Conservation (phyloP, 495 filamentous ascomycete genomes). For the Podospora appendiculata region DNA sequence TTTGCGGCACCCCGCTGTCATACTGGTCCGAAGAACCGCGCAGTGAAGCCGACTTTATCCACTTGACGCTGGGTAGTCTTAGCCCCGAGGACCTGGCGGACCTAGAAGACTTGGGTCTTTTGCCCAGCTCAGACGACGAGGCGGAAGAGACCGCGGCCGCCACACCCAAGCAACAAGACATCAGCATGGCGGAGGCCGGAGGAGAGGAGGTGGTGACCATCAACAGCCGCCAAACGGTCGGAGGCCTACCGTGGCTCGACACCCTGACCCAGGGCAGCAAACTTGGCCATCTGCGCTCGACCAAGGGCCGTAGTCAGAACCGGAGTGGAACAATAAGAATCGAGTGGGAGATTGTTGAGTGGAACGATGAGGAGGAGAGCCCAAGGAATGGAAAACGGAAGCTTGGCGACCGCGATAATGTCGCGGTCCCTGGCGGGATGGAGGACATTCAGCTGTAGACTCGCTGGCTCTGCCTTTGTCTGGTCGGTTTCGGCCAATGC, state of each 20-base stretch:
- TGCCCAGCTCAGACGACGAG: conserved; percentile 39
- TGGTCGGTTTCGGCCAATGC: too few relatives aligned
- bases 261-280: conserved; percentile 66
- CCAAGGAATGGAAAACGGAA: conserved; percentile 44
- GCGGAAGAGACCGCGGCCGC: not conserved
- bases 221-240: conserved; percentile 34
- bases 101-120: conserved; percentile 60
- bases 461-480: too few relatives aligned
- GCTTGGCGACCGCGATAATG: conserved; percentile 33
- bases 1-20: conserved; percentile 74
- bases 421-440: conserved; percentile 6
- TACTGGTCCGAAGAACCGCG: conserved; percentile 69
- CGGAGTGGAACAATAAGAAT: conserved; percentile 53
- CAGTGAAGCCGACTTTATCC: conserved; percentile 66
- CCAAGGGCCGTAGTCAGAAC: conserved; percentile 47
- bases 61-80: conserved; percentile 66
- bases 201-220: conserved; percentile 12
- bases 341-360: conserved; percentile 83
- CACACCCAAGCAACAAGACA: conserved; percentile 1
- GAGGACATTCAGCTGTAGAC: conserved; percentile 7
- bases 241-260: conserved; percentile 71
- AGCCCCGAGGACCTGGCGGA: conserved; percentile 53
- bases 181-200: conserved; percentile 1
- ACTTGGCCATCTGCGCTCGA: conserved; percentile 57
- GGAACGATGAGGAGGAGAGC: conserved; percentile 43